Evolutionary conservation across 78 protist species (phyloP), one percentile per base, ranked within the genome.

Genomic region (Tieghemostelium lacteum): DNA sequence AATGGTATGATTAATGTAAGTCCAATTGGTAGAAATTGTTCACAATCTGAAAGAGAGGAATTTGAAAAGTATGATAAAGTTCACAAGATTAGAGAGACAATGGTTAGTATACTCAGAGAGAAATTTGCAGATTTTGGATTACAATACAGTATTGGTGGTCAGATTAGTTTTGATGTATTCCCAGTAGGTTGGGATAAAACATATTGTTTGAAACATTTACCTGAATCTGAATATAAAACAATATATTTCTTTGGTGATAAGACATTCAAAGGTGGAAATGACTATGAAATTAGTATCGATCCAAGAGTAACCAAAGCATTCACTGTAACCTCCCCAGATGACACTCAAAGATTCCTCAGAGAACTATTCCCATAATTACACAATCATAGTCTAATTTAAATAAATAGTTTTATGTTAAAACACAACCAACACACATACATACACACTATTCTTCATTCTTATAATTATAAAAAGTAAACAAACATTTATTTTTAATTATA

Each of bases 181-280:
- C 99, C 99, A 19, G 36, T 20, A 14, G 98, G 98, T 31, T 98
- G 99, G 99, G 99, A 97, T 88, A 98, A 98, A 96, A 97, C 98
- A 1, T 98, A 95, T 87, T 98, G 99, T 80, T 88, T 99, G 50
- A 87, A 67, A 24, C 97, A 94, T 74, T 91, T 98, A 36, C 86
- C 66, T 26, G 78, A 49, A 16, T 65, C 55, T 7, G 87, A 87
- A 49, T 97, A 89, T 78, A 58, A 78, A n/a, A 86, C 87, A 10
- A 96, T 99, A 67, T 98, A 98, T 77, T 99, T 99, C 92, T 98
- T 98, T 65, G 99, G 99, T 49, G 99, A 99, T 92, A 98, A 97
- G 92, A 97, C 99, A 8, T 58, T 45, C n/a, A 62, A 71, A 60
- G 99, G 99, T 55, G 99, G 99, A 19, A 99, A 99, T 94, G 99